Evolutionary conservation across 2,329 filamentous ascomycete genomes (phyloP).

Genomic region (Kalaharituber pfeilii): DNA sequence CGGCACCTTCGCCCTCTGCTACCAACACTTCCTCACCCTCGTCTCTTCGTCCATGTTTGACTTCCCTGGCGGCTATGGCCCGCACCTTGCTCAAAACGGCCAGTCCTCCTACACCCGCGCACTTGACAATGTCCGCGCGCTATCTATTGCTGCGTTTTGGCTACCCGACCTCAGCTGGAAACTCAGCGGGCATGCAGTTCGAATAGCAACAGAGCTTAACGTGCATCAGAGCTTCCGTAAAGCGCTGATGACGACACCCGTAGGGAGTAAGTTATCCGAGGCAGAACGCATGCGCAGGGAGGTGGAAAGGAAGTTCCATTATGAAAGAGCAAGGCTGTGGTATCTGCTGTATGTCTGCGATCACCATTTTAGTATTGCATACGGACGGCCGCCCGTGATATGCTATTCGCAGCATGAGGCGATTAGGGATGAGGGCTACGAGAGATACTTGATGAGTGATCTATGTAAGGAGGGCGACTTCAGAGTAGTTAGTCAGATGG

Average conservation of each 20-base stretch:
- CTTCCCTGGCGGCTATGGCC: conserved; percentile 22
- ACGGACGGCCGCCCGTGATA: conserved; percentile 44
- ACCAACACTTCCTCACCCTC: conserved; percentile 39
- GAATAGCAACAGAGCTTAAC: conserved; percentile 41
- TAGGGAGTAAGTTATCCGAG: neutral
- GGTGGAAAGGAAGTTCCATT: conserved; percentile 24
- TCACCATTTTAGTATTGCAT: conserved; percentile 48
- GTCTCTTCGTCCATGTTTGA: conserved; percentile 42
- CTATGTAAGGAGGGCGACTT: conserved; percentile 38
- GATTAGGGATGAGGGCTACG: conserved; percentile 35
- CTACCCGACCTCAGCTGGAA: conserved; percentile 45
- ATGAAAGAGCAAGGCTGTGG: conserved; percentile 42
- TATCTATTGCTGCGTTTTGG: conserved; percentile 48
- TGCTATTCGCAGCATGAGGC: conserved; percentile 35
- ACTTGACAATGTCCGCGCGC: conserved; percentile 40
- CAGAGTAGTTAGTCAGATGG: conserved; percentile 42
- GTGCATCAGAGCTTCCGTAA: conserved; percentile 38
- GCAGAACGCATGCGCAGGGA: neutral
- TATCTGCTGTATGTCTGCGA: conserved; percentile 48
- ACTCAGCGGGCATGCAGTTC: conserved; percentile 40
- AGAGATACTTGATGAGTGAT: conserved; percentile 36
- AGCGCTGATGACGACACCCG: conserved; percentile 32
- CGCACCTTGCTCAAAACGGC: neutral
- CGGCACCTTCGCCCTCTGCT: conserved; percentile 21
- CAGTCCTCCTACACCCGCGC: conserved; percentile 30